These are phyloP conservation scores for Kuraishia capsulata DNA, from an alignment of 805 yeast genomes.

Conservation along the genomic window DNA sequence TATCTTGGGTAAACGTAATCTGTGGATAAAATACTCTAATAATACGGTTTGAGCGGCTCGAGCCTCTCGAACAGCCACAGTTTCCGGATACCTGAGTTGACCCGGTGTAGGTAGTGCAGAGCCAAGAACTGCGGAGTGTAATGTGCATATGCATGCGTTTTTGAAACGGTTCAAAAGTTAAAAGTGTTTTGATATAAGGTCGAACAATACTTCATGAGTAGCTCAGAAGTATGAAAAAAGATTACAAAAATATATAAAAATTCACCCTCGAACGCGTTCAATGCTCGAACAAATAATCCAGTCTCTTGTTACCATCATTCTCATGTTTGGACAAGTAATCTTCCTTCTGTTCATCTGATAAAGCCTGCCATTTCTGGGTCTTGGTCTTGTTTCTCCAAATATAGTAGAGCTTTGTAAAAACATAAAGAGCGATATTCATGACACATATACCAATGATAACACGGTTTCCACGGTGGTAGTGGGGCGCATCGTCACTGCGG, in stretches of 20 bases:
- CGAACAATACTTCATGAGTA: not conserved
- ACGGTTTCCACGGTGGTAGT: slow-evolving; percentile 44
- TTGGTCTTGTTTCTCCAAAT: slow-evolving; percentile 28
- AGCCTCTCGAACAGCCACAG: no score
- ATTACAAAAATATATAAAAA: not conserved
- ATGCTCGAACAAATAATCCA: slow-evolving; percentile 26
- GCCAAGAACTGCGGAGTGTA: no score
- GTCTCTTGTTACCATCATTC: slow-evolving; percentile 46
- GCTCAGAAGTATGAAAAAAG: not conserved
- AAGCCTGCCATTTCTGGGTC: slow-evolving; percentile 34
- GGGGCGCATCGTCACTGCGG: slow-evolving; percentile 44
- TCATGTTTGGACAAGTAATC: slow-evolving; percentile 30
- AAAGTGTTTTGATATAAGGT: not conserved
- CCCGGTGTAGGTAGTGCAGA: no score
- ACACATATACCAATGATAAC: slow-evolving; percentile 25
- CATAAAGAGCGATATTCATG: slow-evolving; percentile 18
- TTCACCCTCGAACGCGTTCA: slow-evolving; percentile 3
- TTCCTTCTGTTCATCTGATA: slow-evolving; percentile 36
- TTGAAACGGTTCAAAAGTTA: no score
- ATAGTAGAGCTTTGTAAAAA: slow-evolving; percentile 24
- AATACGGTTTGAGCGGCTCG: no score
- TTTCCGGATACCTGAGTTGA: no score
- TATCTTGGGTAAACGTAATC: no score
- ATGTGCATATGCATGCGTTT: no score
- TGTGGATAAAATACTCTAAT: no score